Evolutionary conservation across 768 basidiomycete species (phyloP).

Genomic region (Russula brevipes): DNA sequence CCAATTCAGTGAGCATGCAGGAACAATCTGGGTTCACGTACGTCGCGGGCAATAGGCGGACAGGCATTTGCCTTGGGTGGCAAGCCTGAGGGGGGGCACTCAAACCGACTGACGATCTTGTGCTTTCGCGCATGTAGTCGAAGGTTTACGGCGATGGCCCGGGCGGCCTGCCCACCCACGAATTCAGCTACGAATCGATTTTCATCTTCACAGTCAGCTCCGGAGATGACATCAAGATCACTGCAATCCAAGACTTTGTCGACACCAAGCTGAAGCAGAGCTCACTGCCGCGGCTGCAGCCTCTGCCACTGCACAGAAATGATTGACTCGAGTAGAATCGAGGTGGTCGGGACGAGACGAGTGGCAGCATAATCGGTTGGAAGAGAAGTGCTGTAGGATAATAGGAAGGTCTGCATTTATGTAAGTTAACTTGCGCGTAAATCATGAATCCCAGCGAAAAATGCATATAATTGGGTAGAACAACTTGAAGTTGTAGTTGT

Average conservation of each 20-base stretch:
- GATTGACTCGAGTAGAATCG: not conserved
- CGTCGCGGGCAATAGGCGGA: not conserved
- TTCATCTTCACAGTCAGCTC: constrained; percentile 15
- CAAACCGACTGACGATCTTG: not conserved
- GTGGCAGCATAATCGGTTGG: too few species aligned
- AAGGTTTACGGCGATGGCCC: not conserved
- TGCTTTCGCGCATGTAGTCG: not conserved
- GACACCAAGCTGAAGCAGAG: constrained; percentile 10
- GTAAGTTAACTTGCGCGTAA: too few species aligned
- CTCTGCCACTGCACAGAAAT: constrained; percentile 25
- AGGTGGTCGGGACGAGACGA: not conserved
- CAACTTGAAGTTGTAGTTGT: too few species aligned
- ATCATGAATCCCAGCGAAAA: too few species aligned
- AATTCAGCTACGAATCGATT: not conserved
- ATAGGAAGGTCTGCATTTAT: too few species aligned
- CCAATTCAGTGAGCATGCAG: not conserved
- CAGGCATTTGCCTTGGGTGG: not conserved
- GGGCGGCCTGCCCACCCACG: not conserved
- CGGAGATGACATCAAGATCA: constrained; percentile 11
- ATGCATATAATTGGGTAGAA: too few species aligned
- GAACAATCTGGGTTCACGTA: constrained; percentile 17
- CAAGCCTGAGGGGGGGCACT: not conserved
- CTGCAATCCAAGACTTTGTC: constrained; percentile 8
- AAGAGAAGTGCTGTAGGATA: too few species aligned
- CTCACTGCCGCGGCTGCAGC: constrained; percentile 24